Conservation (phyloP, 257 asterid genomes). For the Leonotis leonurus region DNA sequence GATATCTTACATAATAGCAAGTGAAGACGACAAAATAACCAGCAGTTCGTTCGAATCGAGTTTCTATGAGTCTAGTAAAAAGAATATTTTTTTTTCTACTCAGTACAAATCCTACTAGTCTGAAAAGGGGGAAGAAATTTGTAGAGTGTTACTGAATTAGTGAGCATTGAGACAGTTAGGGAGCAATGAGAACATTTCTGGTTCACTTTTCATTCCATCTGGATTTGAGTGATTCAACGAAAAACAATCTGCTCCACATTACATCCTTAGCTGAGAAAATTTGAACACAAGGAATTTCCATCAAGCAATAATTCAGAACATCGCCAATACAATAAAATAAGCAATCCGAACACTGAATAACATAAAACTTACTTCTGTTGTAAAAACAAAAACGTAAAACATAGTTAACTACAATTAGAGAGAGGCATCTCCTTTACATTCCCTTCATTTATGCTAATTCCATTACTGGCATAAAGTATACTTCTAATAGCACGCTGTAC, state of each 20-base stretch:
- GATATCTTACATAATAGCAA: neutral
- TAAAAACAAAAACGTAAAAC: no score
- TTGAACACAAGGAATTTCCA: neutral
- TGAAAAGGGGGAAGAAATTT: neutral
- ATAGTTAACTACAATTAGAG: neutral
- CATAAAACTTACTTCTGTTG: neutral
- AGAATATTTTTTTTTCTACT: neutral
- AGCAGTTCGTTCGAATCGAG: neutral
- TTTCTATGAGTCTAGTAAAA: neutral
- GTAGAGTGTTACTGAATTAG: neutral
- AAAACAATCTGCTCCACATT: neutral
- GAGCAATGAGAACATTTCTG: neutral
- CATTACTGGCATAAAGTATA: neutral
- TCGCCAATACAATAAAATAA: neutral
- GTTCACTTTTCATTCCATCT: neutral
- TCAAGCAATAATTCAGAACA: neutral
- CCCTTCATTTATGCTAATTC: neutral
- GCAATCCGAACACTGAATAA: neutral
- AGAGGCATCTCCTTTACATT: neutral
- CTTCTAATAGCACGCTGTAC: neutral
- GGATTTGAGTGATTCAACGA: neutral
- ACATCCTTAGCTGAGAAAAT: neutral
- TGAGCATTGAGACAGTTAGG: neutral
- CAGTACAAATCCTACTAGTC: neutral
- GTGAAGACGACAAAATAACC: neutral